Base-by-base conservation (phyloP, 345 rosid species). In the Syzygium aqueum region DNA sequence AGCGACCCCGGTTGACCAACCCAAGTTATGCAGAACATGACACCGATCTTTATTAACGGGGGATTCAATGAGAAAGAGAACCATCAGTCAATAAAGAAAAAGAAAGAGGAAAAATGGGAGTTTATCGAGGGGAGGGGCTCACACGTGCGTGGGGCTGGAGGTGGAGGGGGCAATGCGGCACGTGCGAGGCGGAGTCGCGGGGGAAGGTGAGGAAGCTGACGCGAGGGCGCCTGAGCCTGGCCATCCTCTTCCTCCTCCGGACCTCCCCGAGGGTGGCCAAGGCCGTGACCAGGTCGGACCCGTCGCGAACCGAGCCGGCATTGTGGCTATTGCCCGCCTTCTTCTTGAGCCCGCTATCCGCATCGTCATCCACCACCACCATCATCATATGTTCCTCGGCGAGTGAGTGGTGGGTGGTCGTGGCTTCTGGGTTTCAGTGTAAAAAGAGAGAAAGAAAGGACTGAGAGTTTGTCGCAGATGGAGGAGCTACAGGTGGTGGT, bases 161-260 rank as follows among this genome's bases (percentile, higher is more conserved):
- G 86, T 49, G 92, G 22, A 23, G 89, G 86, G 22, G 87, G 90
- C 84, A 53, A 8, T 51, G 92, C 52, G 92, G 95, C 95, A 92
- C 93, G 92, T 92, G 94, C 90, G 92, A 89, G 85, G 84, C 13
- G 52, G 85, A 10, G 85, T 89, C 54, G 77, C 90, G 77, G 86
- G 91, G 63, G 53, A 88, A 86, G 61, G 93, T 87, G 88, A 93
- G 93, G 83, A 92, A 91, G 85, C 82, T 92, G 91, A 91, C 88
- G 91, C 93, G 87, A 77, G 96, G 92, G 85, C 96, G 91, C 91
- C 97, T 96, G 93, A 92, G 98, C 91, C 99, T 92, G 25, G 96
- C 94, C 97, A 95, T 95, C 91, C 95, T 95, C 94, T 95, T 95
- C 97, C 92, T 6, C 85, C 85, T 93, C 95, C 91, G 91, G 83